Evolutionary conservation across 176 grass and related monocot genomes (phyloP).

Genomic region (Zea luxurians): DNA sequence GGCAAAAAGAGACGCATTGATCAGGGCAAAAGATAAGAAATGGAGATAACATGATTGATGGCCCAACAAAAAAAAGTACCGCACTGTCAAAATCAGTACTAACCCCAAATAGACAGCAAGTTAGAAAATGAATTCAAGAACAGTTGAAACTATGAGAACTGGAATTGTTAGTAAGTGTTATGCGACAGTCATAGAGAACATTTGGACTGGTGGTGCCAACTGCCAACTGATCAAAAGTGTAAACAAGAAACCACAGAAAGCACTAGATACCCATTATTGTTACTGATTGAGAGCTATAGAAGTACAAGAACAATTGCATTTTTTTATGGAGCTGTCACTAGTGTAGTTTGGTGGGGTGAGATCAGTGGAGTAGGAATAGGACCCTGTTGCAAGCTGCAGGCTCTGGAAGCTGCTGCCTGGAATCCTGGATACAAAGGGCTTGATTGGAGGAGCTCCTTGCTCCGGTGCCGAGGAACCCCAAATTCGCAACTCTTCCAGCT

Average conservation of each 20-base stretch:
- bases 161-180: neutral
- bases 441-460: too few relatives aligned
- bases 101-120: neutral
- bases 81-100: neutral
- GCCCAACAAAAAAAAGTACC: neutral
- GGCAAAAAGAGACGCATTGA: neutral
- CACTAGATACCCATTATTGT: neutral
- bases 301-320: neutral
- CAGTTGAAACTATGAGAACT: neutral
- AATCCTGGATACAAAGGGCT: too few relatives aligned
- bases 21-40: neutral
- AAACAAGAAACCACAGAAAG: neutral
- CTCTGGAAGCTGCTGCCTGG: neutral
- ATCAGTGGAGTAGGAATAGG: too few relatives aligned
- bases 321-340: neutral
- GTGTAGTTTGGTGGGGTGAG: neutral
- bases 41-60: neutral
- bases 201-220: neutral
- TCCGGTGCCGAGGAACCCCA: too few relatives aligned
- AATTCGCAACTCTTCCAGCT: too few relatives aligned
- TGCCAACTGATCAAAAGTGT: neutral
- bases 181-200: neutral
- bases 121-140: neutral
- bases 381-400: neutral
- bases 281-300: neutral